Percentiles rank a stretch among this genome's conserved stretches.
phyloP scores from a whole-genome alignment of 805 yeast species.

The Zygosaccharomyces bisporus region DNA sequence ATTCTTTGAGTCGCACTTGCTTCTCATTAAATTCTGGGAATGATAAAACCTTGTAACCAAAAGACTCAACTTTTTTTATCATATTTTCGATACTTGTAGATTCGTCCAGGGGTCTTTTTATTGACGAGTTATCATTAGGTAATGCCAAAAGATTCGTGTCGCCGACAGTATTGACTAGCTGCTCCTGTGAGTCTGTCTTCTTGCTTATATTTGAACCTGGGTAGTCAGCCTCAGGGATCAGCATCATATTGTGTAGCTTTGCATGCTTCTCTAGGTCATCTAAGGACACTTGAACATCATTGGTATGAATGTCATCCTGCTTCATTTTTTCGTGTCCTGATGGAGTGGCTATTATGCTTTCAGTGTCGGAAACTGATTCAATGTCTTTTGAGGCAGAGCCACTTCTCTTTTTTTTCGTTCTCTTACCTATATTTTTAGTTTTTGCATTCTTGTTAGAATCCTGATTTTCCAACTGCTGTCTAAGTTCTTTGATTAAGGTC shows the following conservation, averaged over 20 bases:
- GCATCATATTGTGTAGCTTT: conserved; percentile 27
- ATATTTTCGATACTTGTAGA: conserved; percentile 4
- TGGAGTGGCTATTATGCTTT: conserved; percentile 13
- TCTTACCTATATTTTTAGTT: background rate
- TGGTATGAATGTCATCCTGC: conserved; percentile 39
- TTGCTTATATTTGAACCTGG: background rate
- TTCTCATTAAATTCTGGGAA: conserved; percentile 12
- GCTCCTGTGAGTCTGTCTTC: conserved; percentile 12
- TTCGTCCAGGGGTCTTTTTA: conserved; percentile 7
- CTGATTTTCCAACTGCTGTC: background rate
- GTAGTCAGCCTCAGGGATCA: conserved; percentile 1
- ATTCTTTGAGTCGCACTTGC: conserved; percentile 8
- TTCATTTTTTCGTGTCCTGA: conserved; percentile 9
- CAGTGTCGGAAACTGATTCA: conserved; percentile 4
- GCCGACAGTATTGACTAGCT: conserved; percentile 26
- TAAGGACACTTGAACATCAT: conserved; percentile 46
- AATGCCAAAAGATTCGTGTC: conserved; percentile 28
- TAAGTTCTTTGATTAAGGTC: background rate
- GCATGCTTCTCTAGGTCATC: conserved; percentile 35
- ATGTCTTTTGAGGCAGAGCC: background rate
- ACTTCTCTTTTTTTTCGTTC: background rate
- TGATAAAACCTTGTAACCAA: conserved; percentile 11
- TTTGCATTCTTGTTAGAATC: background rate
- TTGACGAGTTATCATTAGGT: conserved; percentile 23
- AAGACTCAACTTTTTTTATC: conserved; percentile 7